Evolutionary conservation across 164 flowering plant genomes (phyloP).

Genomic region (Aristolochia contorta): DNA sequence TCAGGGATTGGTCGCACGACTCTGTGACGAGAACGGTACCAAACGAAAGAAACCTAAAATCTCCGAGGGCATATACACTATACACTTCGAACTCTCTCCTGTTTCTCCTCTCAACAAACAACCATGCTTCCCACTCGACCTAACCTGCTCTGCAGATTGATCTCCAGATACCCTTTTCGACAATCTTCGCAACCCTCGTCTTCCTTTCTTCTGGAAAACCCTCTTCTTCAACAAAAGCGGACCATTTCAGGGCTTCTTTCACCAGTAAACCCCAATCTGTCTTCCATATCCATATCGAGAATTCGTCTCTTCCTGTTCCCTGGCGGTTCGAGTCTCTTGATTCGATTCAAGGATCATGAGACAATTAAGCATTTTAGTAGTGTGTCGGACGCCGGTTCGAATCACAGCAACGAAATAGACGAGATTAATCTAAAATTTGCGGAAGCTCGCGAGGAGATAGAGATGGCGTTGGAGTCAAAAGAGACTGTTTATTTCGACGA

Average conservation of each 20-base stretch:
- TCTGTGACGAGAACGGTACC: too few species aligned
- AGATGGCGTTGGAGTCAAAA: constrained; percentile 80
- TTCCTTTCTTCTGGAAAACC: constrained; percentile 11
- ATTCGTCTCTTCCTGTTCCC: constrained; percentile 13
- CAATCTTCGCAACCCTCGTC: constrained; percentile 21
- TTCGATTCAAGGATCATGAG: constrained; percentile 5
- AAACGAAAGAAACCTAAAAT: too few species aligned
- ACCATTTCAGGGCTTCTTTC: background rate
- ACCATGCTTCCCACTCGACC: constrained; percentile 26
- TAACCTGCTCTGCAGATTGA: constrained; percentile 17
- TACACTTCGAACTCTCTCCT: background rate
- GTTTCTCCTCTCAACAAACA: background rate
- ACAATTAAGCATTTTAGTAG: constrained; percentile 20
- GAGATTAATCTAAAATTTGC: constrained; percentile 82
- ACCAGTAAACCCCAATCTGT: constrained; percentile 6
- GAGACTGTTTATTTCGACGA: constrained; percentile 91
- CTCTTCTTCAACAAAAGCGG: constrained; percentile 6
- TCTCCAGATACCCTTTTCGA: constrained; percentile 18
- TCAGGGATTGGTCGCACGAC: too few species aligned
- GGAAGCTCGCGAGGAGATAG: constrained; percentile 97
- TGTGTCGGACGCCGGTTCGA: constrained; percentile 17
- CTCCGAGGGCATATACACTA: too few species aligned
- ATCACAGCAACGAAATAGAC: constrained; percentile 56
- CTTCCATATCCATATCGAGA: constrained; percentile 10
- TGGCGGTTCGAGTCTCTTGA: constrained; percentile 2